phyloP scores from a whole-genome alignment of 805 yeast genomes.

The Wickerhamomyces kurtzmanii region DNA sequence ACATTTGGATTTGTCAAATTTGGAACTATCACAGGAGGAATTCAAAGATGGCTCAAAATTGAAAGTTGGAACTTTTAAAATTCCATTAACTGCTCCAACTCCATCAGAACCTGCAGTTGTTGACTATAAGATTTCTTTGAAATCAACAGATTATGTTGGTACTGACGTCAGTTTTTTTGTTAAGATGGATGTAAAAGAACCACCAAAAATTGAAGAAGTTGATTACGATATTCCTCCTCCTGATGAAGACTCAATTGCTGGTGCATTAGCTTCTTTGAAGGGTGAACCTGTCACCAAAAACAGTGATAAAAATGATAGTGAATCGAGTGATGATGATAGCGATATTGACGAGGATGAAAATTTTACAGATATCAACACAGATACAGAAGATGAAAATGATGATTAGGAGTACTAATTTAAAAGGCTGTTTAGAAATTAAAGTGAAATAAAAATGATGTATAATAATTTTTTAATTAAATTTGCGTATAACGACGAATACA shows the following conservation, averaged over 20 bases:
- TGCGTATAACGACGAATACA: no score
- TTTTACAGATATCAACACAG: slow-evolving; percentile 49
- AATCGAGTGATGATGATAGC: slow-evolving; percentile 28
- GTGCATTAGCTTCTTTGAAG: slow-evolving; percentile 60
- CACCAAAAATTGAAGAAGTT: slow-evolving; percentile 37
- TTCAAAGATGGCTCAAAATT: slow-evolving; percentile 19
- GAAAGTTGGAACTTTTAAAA: slow-evolving; percentile 64
- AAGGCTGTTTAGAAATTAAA: no score
- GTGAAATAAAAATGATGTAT: no score
- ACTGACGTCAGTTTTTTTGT: slow-evolving; percentile 67
- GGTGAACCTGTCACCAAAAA: slow-evolving; percentile 46
- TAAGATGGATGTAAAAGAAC: slow-evolving; percentile 56
- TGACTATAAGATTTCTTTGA: slow-evolving; percentile 62
- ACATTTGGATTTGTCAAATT: slow-evolving; percentile 44
- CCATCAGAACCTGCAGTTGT: slow-evolving; percentile 62
- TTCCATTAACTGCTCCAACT: slow-evolving; percentile 65
- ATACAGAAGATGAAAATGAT: slow-evolving; percentile 53
- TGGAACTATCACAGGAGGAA: slow-evolving; percentile 41
- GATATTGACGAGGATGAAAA: slow-evolving; percentile 31
- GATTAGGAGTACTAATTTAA: no score
- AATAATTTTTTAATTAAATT: no score
- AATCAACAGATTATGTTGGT: slow-evolving; percentile 75
- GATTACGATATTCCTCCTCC: slow-evolving; percentile 57
- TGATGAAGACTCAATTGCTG: slow-evolving; percentile 67
- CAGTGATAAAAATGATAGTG: slow-evolving; percentile 26